These are phyloP conservation scores for Hanseniaspora clermontiae DNA, from an alignment of 805 yeast genomes.

Conservation along the genomic window DNA sequence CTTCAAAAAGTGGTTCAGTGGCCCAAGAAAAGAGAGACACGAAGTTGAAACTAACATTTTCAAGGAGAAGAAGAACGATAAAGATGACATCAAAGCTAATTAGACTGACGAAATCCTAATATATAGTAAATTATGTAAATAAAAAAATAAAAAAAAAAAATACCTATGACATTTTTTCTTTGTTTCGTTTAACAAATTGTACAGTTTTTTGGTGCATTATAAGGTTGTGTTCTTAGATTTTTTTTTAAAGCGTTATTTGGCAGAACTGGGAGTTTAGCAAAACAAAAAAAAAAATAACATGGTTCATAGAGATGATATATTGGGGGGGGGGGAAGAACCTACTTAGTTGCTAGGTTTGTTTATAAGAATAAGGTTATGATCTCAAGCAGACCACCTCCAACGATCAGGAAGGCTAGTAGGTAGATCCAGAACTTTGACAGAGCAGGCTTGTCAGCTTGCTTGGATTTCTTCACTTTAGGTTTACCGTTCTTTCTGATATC, in stretches of 20 bases:
- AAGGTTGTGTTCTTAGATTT: too few species aligned
- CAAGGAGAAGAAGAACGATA: constrained; percentile 31
- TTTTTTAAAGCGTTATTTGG: too few species aligned
- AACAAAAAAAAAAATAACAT: not conserved
- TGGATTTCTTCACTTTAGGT: constrained; percentile 34
- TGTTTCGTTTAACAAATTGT: too few species aligned
- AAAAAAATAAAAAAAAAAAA: not conserved
- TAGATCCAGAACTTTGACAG: constrained; percentile 54
- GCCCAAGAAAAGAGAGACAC: constrained; percentile 36
- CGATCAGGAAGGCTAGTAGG: constrained; percentile 49
- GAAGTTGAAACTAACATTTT: constrained; percentile 35
- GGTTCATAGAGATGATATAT: too few species aligned
- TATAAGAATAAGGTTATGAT: constrained; percentile 10
- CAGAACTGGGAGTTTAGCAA: too few species aligned
- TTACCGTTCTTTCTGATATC: constrained; percentile 55
- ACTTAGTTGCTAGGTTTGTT: too few species aligned
- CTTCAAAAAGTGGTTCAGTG: constrained; percentile 32
- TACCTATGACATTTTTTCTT: not conserved
- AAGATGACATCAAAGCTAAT: constrained; percentile 15
- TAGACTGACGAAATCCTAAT: not conserved
- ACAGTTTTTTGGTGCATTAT: too few species aligned
- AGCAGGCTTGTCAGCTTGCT: constrained; percentile 34
- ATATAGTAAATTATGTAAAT: not conserved
- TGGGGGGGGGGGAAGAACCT: too few species aligned
- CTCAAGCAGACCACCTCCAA: constrained; percentile 76